Conservation (phyloP, 2,329 filamentous ascomycete species). For the Fusarium udum region DNA sequence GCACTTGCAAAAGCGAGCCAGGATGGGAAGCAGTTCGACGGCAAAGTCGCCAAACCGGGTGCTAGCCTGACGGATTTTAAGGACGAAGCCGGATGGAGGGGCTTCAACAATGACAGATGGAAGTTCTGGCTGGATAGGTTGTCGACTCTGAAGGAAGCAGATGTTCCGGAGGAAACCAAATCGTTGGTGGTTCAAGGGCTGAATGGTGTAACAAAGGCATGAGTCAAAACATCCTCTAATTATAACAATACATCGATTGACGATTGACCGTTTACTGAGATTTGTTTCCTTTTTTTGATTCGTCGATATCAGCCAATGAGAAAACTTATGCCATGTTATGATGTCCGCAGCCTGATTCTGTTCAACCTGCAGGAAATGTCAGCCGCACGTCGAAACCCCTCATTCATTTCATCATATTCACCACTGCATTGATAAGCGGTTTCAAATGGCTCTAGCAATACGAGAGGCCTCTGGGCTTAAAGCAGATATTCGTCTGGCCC, state of each 20-base stretch:
- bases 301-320: neutral
- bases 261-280: too few species aligned
- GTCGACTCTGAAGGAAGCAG: neutral
- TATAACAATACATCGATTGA: too few species aligned
- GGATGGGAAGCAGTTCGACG: conserved; percentile 31
- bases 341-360: neutral
- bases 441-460: neutral
- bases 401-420: neutral
- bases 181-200: neutral
- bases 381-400: neutral
- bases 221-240: too few species aligned
- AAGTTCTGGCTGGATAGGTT: conserved; percentile 14
- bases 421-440: too few species aligned
- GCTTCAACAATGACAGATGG: conserved; percentile 27
- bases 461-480: neutral
- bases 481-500: neutral
- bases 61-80: conserved; percentile 1
- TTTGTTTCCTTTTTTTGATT: too few species aligned
- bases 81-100: conserved; percentile 23
- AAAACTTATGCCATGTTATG: neutral
- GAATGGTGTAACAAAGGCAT: neutral
- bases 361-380: neutral
- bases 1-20: neutral
- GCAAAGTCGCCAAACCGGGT: conserved; percentile 26
- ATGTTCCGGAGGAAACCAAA: neutral